Evolutionary conservation across 306 rosid species (phyloP).

Genomic region (Erythrophleum fordii): DNA sequence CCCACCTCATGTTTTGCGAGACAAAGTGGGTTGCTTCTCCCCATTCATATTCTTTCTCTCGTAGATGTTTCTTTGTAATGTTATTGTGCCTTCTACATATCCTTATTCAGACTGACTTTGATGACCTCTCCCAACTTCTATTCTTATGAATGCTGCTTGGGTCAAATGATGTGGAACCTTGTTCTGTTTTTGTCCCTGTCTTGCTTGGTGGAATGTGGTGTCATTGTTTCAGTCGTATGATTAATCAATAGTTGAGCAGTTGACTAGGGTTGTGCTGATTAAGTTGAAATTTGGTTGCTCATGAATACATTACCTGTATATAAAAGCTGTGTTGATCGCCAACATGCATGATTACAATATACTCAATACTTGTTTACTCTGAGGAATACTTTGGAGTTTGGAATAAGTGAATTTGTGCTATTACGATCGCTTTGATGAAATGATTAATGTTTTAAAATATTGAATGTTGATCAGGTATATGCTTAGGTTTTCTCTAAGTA

Average conservation of each 20-base stretch:
- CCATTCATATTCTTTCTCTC: constrained; percentile 28
- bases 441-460: constrained; percentile 26
- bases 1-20: constrained; percentile 69
- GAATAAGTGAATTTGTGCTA: neutral
- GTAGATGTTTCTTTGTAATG: neutral
- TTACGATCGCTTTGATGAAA: constrained; percentile 32
- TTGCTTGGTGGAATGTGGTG: constrained; percentile 36
- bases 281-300: constrained; percentile 40
- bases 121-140: constrained; percentile 42
- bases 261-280: constrained; percentile 36
- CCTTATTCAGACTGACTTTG: constrained; percentile 31
- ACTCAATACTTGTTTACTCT: constrained; percentile 22
- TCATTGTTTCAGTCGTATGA: constrained; percentile 29
- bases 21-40: constrained; percentile 57
- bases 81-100: constrained; percentile 30
- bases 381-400: constrained; percentile 19
- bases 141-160: constrained; percentile 25
- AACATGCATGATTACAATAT: constrained; percentile 34
- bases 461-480: constrained; percentile 26
- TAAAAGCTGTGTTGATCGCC: constrained; percentile 18
- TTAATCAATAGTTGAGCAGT: constrained; percentile 25
- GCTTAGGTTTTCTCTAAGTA: constrained; percentile 16
- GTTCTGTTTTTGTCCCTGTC: constrained; percentile 4
- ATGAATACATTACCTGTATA: constrained; percentile 3
- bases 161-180: constrained; percentile 24